Evolutionary conservation across 345 rosid genomes (phyloP).

Genomic region (Garcia nutans): DNA sequence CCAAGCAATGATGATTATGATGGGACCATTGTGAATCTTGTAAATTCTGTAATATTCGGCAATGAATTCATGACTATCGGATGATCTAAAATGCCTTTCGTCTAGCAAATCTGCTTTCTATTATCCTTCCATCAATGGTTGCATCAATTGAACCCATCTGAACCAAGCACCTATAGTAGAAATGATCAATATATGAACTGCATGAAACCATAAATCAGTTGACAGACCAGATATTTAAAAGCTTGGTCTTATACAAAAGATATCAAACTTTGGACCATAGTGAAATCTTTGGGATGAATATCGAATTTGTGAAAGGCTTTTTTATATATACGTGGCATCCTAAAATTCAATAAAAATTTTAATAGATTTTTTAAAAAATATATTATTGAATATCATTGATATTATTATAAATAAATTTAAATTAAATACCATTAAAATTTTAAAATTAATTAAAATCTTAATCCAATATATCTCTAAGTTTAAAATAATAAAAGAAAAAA

Average conservation of each 20-base stretch:
- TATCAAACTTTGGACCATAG: constrained; percentile 75
- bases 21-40: not conserved
- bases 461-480: too few species aligned
- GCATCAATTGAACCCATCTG: constrained; percentile 99
- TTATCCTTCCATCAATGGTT: constrained; percentile 91
- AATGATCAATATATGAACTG: constrained; percentile 33
- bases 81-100: constrained; percentile 77
- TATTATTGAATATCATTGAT: too few species aligned
- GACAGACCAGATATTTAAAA: constrained; percentile 28
- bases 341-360: too few species aligned
- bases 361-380: too few species aligned
- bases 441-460: too few species aligned
- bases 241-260: constrained; percentile 50
- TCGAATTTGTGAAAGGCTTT: too few species aligned
- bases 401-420: too few species aligned
- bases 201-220: constrained; percentile 12
- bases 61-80: not conserved
- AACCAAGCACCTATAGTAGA: constrained; percentile 31
- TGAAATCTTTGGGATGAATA: too few species aligned
- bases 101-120: constrained; percentile 92
- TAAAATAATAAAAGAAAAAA: too few species aligned
- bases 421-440: too few species aligned
- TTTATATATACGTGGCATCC: too few species aligned
- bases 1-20: not conserved
- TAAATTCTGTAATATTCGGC: not conserved